Base-by-base conservation (phyloP, 306 rosid genomes). In the Cyamopsis tetragonoloba region DNA sequence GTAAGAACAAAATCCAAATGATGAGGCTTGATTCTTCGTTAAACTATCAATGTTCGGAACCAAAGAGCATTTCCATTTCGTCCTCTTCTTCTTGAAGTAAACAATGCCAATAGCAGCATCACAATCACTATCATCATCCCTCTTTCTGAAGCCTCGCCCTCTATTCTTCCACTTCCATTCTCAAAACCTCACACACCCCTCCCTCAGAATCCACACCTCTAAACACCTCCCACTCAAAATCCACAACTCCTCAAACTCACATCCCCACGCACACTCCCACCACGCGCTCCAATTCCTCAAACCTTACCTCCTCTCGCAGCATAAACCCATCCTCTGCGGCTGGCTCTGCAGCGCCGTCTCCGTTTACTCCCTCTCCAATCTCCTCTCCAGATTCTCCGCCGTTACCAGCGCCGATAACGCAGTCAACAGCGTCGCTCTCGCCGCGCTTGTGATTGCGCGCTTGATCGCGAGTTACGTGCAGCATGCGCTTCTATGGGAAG, bases 401-500 rank as follows among this genome's bases (percentile, higher is more conserved):
- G 34, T 79, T 56, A 74, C 70, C 26, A 41, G 61, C 39, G 10
- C 69, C 20, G 8, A 34, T 8, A 1, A 7, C 43, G 41, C 75
- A 10, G 7, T 50, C 62, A 79, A 73, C 11, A 58, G 63, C 1
- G 0, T 78, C 72, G 42, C 64, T 17, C 56, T 92, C 63, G 89
- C 85, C 15, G 62, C 57, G 34, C 66, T 89, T 49, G 80, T 85
- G 15, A 12, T 77, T 12, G 79, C 75, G 32, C 88, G 98, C 49
- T 66, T 84, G 27, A 51, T 77, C 10, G 83, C 87, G 1, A 76
- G 65, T 15, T 92, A 82, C 53, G 82, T 83, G 80, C 98, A 92
- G 77, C 96, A 87, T 57, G 85, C 87, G 62, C 80, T 89, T 55
- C 83, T 92, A 0, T 92, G 98, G 95, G 89, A 92, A 47, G 98